Evolutionary conservation across 306 rosid genomes (phyloP).

Genomic region (Mucuna pruriens): DNA sequence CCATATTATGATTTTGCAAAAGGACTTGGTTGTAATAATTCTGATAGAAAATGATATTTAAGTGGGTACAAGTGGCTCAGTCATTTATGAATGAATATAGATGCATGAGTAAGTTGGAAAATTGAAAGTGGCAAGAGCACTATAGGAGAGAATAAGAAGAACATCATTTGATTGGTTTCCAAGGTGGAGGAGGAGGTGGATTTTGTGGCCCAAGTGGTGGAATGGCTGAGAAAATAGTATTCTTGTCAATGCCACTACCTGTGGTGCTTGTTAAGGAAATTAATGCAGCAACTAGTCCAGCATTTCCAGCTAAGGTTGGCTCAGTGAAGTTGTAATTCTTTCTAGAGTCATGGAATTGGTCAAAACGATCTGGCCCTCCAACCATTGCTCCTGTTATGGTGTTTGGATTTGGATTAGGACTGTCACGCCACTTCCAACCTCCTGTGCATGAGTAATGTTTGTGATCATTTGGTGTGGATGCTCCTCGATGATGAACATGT

Average conservation of each 20-base stretch:
- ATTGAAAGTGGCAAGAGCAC: not conserved
- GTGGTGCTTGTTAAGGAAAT: conserved; percentile 54
- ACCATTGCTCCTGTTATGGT: conserved; percentile 71
- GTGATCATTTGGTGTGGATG: conserved; percentile 62
- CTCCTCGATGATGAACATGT: conserved; percentile 66
- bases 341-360: conserved; percentile 57
- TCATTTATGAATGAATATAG: not conserved
- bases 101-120: not conserved
- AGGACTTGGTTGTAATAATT: not conserved
- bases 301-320: conserved; percentile 71
- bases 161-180: conserved; percentile 53
- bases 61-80: not conserved
- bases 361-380: conserved; percentile 66
- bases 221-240: conserved; percentile 62
- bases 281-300: conserved; percentile 74
- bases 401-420: conserved; percentile 49
- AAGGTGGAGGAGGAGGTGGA: conserved; percentile 72
- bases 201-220: conserved; percentile 64
- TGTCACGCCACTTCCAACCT: conserved; percentile 64
- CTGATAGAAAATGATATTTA: not conserved
- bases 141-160: not conserved
- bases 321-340: conserved; percentile 50
- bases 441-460: conserved; percentile 53
- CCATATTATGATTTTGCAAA: not conserved
- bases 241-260: conserved; percentile 52